phyloP scores from a whole-genome alignment of 768 basidiomycete species.

The Lentinula sp. region DNA sequence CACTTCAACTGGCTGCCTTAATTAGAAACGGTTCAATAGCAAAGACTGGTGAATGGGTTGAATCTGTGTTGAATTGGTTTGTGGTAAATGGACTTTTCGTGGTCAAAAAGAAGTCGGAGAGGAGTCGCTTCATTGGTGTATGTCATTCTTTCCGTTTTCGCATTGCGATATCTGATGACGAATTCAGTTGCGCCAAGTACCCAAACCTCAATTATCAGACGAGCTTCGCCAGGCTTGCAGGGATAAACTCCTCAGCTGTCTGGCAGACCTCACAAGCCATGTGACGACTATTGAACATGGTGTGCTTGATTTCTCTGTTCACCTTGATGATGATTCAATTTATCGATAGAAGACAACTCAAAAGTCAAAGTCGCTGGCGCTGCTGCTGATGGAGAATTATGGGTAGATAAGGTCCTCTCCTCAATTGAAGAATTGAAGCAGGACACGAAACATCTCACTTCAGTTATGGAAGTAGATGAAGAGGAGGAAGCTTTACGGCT shows the following conservation, averaged over 20 bases:
- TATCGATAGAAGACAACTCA: conserved; percentile 28
- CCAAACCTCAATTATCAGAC: conserved; percentile 70
- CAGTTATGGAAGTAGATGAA: conserved; percentile 46
- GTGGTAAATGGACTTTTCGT: conserved; percentile 76
- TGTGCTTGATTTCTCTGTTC: neutral
- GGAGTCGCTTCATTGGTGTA: conserved; percentile 42
- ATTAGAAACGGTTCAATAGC: conserved; percentile 76
- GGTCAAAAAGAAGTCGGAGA: conserved; percentile 66
- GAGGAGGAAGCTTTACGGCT: conserved; percentile 41
- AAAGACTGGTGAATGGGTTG: conserved; percentile 75
- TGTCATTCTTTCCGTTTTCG: conserved; percentile 34
- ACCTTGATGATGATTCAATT: neutral
- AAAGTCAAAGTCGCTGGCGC: conserved; percentile 54
- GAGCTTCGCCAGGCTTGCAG: conserved; percentile 61
- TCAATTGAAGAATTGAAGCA: conserved; percentile 52
- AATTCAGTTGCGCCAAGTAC: conserved; percentile 51
- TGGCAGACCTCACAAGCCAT: conserved; percentile 69
- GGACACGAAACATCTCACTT: conserved; percentile 62
- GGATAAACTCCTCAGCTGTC: conserved; percentile 60
- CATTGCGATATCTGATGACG: neutral
- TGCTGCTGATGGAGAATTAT: conserved; percentile 70
- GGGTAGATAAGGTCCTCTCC: conserved; percentile 63
- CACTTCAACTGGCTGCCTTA: conserved; percentile 61
- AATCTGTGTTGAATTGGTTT: conserved; percentile 74
- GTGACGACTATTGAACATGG: conserved; percentile 41